Evolutionary conservation across 2,329 filamentous ascomycete species (phyloP).

Genomic region (Nigrospora sphaerica): DNA sequence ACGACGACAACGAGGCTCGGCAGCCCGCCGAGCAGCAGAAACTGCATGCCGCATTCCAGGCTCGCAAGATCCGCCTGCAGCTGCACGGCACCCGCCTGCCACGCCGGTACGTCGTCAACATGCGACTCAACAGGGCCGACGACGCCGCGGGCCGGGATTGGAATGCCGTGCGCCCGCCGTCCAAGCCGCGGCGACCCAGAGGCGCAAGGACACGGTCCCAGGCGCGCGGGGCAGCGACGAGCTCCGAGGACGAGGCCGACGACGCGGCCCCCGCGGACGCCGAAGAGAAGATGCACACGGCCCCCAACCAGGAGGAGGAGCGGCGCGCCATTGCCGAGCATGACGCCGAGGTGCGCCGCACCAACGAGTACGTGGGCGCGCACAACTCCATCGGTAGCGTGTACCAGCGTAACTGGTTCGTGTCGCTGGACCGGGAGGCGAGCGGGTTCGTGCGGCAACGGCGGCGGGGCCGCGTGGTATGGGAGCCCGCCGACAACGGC

Average conservation of each 20-base stretch:
- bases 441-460: constrained; percentile 46
- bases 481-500: constrained; percentile 6
- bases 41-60: constrained; percentile 42
- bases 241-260: constrained; percentile 7
- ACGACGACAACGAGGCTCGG: background rate
- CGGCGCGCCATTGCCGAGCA: constrained; percentile 33
- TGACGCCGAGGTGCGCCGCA: constrained; percentile 46
- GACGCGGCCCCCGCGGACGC: constrained; percentile 12
- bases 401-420: constrained; percentile 60
- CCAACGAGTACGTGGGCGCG: constrained; percentile 62
- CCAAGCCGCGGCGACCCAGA: constrained; percentile 7
- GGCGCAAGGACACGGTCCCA: constrained; percentile 12
- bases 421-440: constrained; percentile 52
- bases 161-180: constrained; percentile 13
- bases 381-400: constrained; percentile 59
- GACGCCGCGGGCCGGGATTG: constrained; percentile 24
- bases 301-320: constrained; percentile 26
- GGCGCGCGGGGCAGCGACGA: constrained; percentile 14
- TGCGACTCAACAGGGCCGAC: constrained; percentile 42
- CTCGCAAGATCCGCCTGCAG: constrained; percentile 48
- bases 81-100: constrained; percentile 49
- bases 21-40: constrained; percentile 33
- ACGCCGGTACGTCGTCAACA: constrained; percentile 41
- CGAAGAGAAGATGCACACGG: constrained; percentile 7
- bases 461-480: constrained; percentile 12